A percentile compares a stretch with the other conserved stretches of the same genome.
Evolutionary conservation across 306 rosid genomes (phyloP).

Genomic region (Quercus mongolica): DNA sequence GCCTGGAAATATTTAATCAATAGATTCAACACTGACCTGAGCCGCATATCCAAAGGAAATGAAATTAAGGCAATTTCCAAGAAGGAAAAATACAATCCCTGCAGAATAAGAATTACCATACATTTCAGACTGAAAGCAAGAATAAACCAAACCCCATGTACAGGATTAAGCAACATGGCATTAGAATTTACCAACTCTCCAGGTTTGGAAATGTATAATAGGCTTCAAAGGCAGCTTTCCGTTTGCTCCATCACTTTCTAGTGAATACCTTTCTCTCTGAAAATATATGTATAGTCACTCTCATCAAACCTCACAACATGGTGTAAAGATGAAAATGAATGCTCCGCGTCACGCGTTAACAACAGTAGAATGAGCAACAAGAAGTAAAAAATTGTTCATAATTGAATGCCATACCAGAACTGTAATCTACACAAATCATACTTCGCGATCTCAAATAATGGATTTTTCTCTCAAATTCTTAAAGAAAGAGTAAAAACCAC

Average conservation of each 20-base stretch:
- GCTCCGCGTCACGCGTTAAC: neutral
- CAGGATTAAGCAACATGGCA: constrained; percentile 24
- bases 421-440: neutral
- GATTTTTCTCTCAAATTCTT: neutral
- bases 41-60: constrained; percentile 97
- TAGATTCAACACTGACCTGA: constrained; percentile 53
- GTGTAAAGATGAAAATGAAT: neutral
- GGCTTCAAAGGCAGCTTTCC: constrained; percentile 76
- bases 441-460: neutral
- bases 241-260: constrained; percentile 64
- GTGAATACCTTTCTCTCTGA: constrained; percentile 85
- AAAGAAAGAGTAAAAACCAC: neutral
- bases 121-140: constrained; percentile 6
- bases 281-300: constrained; percentile 11
- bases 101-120: constrained; percentile 23
- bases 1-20: constrained; percentile 1
- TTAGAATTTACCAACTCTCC: constrained; percentile 81
- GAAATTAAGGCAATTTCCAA: constrained; percentile 91
- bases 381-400: neutral
- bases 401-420: neutral
- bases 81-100: constrained; percentile 80
- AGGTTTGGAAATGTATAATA: constrained; percentile 70
- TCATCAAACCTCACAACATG: constrained; percentile 12
- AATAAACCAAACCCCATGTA: constrained; percentile 12
- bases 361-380: neutral